Evolutionary conservation across 768 basidiomycete genomes (phyloP).

Genomic region (Guyanaporus albipodus): DNA sequence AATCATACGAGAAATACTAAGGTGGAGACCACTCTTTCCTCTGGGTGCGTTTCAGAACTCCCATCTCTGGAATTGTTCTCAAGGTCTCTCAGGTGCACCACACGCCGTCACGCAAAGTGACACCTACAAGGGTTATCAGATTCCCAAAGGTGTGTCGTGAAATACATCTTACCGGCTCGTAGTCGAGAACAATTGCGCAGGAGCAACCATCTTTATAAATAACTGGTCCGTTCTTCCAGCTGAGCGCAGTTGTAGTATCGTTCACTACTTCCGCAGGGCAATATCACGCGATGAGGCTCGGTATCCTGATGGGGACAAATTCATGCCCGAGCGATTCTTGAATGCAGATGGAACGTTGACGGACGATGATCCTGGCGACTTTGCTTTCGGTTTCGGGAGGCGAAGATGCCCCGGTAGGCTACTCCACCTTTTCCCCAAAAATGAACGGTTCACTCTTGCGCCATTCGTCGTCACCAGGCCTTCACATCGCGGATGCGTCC

Average conservation of each 20-base stretch:
- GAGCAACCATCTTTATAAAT: neutral
- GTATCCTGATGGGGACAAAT: neutral
- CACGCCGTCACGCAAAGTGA: neutral
- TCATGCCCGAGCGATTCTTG: neutral
- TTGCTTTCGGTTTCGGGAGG: neutral
- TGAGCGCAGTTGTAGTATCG: neutral
- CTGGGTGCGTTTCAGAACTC: neutral
- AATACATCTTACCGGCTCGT: neutral
- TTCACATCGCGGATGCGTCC: no score
- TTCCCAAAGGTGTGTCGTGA: neutral
- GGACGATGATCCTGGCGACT: neutral
- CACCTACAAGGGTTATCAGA: neutral
- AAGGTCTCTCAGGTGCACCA: neutral
- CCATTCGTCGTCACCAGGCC: no score
- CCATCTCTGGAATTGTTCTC: neutral
- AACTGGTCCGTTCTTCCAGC: neutral
- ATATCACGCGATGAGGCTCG: neutral
- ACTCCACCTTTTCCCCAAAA: no score
- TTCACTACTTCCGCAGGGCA: neutral
- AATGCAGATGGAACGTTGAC: neutral
- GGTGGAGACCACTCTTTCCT: neutral
- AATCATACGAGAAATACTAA: neutral
- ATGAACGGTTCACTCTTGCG: no score
- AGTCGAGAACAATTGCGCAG: neutral
- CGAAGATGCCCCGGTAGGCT: neutral